phyloP scores from a whole-genome alignment of 2,329 filamentous ascomycete species.

The Lachnellula cervina region DNA sequence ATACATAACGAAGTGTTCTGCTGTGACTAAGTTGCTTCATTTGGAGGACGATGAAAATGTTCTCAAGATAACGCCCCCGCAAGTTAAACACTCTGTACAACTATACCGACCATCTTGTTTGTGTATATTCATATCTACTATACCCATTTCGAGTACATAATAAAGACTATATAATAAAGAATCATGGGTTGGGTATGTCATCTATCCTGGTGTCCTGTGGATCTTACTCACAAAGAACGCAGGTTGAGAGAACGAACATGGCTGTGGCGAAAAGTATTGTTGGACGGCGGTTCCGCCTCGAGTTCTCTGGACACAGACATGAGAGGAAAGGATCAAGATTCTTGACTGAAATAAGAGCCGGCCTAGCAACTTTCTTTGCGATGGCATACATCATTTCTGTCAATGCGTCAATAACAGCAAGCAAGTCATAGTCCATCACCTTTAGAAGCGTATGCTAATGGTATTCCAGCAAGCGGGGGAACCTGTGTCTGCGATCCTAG shows the following conservation, averaged over 20 bases:
- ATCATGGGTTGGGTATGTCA: constrained; percentile 30
- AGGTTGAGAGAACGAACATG: constrained; percentile 31
- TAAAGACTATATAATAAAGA: constrained; percentile 10
- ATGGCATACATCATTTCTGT: constrained; percentile 73
- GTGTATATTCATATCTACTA: neutral
- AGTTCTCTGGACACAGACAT: constrained; percentile 68
- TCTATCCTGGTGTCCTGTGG: neutral
- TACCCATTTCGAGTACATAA: constrained; percentile 1
- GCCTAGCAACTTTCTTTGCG: constrained; percentile 66
- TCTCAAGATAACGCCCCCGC: neutral
- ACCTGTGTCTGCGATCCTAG: constrained; percentile 19
- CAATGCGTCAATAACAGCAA: constrained; percentile 42
- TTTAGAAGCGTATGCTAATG: constrained; percentile 1
- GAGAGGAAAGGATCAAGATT: constrained; percentile 61
- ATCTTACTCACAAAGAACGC: constrained; percentile 2
- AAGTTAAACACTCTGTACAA: neutral
- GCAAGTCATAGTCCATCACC: constrained; percentile 2
- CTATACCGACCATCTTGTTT: neutral
- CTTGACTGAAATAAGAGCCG: constrained; percentile 78
- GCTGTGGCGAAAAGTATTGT: constrained; percentile 59
- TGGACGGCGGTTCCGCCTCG: constrained; percentile 72
- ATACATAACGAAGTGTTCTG: neutral
- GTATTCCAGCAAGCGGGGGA: constrained; percentile 21
- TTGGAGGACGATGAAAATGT: too few relatives aligned
- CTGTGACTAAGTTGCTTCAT: constrained; percentile 3